phyloP scores from a whole-genome alignment of 2,329 filamentous ascomycete genomes.

The Colletotrichum sp. region DNA sequence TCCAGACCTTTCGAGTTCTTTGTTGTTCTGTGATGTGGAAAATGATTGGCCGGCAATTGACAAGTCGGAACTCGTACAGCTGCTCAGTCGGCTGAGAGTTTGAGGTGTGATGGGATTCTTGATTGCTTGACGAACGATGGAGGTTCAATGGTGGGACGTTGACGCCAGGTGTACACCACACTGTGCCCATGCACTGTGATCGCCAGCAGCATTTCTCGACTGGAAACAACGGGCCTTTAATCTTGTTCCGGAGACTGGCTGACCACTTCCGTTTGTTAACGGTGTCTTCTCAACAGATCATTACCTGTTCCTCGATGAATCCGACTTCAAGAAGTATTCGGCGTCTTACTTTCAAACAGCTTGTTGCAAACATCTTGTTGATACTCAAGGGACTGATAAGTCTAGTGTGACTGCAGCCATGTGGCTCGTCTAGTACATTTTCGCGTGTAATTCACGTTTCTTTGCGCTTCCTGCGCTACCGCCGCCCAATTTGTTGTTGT shows the following conservation, averaged over 20 bases:
- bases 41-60: not conserved
- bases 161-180: not conserved
- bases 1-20: not conserved
- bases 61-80: not conserved
- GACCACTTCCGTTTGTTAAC: not conserved
- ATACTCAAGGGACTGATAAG: not conserved
- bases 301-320: not conserved
- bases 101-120: not conserved
- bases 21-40: not conserved
- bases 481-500: not conserved
- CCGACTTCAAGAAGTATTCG: not conserved
- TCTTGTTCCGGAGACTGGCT: not conserved
- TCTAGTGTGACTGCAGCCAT: not conserved
- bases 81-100: not conserved
- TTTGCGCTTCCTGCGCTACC: not conserved
- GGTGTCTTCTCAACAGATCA: not conserved
- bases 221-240: not conserved
- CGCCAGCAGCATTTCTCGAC: not conserved
- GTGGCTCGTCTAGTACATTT: not conserved
- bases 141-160: not conserved
- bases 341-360: not conserved
- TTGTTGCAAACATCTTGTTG: not conserved
- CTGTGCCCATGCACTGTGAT: slow-evolving; percentile 5
- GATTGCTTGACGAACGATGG: not conserved
- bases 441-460: not conserved